A percentile compares a stretch with the other conserved stretches of the same genome.
Evolutionary conservation across 1,284 basidiomycete genomes (phyloP).

Genomic region (Athelia sp.): DNA sequence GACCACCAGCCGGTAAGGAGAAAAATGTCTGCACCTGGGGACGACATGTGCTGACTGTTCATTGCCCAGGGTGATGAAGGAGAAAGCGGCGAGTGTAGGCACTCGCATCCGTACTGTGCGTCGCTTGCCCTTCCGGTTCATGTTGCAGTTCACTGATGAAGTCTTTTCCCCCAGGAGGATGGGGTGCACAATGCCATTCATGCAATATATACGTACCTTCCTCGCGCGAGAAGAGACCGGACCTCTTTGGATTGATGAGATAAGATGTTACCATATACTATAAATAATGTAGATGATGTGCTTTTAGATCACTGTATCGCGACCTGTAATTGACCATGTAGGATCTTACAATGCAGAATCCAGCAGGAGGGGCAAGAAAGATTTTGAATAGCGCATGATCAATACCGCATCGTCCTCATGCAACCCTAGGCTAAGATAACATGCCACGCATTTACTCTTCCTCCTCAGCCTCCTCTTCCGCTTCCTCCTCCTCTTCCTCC

Average conservation of each 20-base stretch:
- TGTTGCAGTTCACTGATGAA: not conserved
- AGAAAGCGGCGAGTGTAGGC: conserved; percentile 60
- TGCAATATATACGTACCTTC: conserved; percentile 44
- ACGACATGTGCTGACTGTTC: not conserved
- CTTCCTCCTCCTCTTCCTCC: conserved; percentile 82
- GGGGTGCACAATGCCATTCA: conserved; percentile 45
- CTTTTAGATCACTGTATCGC: not conserved
- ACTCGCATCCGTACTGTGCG: conserved; percentile 53
- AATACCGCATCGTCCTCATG: conserved; percentile 34
- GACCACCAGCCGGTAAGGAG: conserved; percentile 40
- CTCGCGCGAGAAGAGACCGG: conserved; percentile 27
- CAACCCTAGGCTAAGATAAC: conserved; percentile 15
- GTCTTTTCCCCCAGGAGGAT: conserved; percentile 33
- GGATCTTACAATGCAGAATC: too few species aligned
- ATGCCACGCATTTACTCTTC: conserved; percentile 36
- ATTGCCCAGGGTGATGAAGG: conserved; percentile 45
- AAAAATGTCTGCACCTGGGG: not conserved
- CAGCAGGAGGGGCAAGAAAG: conserved; percentile 9
- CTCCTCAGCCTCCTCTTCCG: conserved; percentile 60
- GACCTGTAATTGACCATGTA: not conserved
- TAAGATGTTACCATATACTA: not conserved
- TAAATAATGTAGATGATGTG: conserved; percentile 2
- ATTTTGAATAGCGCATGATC: conserved; percentile 35
- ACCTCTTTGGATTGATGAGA: not conserved
- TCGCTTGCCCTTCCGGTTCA: conserved; percentile 3